Evolutionary conservation across 2,329 filamentous ascomycete genomes (phyloP), one percentile per base, ranked within the genome.

Genomic region (Clarireedia paspali): DNA sequence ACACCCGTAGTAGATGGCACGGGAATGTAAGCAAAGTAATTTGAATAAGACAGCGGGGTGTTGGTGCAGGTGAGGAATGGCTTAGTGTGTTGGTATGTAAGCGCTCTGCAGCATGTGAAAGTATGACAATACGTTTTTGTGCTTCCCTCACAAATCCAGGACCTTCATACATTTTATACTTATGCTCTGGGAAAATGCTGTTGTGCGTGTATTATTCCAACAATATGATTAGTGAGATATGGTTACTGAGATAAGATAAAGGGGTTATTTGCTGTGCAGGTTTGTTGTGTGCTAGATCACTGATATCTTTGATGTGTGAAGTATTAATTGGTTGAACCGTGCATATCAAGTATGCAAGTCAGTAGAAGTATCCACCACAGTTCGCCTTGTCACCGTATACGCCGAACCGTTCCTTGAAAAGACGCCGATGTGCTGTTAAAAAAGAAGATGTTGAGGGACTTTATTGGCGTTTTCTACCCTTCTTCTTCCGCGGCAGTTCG

Each of bases 401-500:
- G 40, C 53, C 53, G 38, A 47, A 23, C 46, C 26, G 9, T 50
- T 34, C 38, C 47, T 50, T 50, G 3, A 36, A 47, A 15, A 47
- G 15, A 47, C 44, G 24, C 44, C 44, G 24, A 26, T 47, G 44
- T 47, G 44, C 20, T 47, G 24, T 27, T 34, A 12, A 34, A 12
- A 47, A 47, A 26, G 14, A 45, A 24, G 36, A n/a, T n/a, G 4
- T 49, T 23, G 45, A 12, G 5, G 30, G 46, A 34, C 15, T 44
- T 17, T 17, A 36, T 60, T 50, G 63, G 50, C 63, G 58, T 48
- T 60, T 62, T 57, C 58, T 63, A 27, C 51, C 60, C 47, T 62
- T 64, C 49, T 60, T 51, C 42, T 58, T 66, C 46, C 58, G 58
- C n/a, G 34, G 49, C 26, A 56, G 34, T 27, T 81, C 70, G 74